A percentile compares a stretch with the other conserved stretches of the same genome.
phyloP scores from a whole-genome alignment of 2,329 filamentous ascomycete species.

The Monilinia fructicola region DNA sequence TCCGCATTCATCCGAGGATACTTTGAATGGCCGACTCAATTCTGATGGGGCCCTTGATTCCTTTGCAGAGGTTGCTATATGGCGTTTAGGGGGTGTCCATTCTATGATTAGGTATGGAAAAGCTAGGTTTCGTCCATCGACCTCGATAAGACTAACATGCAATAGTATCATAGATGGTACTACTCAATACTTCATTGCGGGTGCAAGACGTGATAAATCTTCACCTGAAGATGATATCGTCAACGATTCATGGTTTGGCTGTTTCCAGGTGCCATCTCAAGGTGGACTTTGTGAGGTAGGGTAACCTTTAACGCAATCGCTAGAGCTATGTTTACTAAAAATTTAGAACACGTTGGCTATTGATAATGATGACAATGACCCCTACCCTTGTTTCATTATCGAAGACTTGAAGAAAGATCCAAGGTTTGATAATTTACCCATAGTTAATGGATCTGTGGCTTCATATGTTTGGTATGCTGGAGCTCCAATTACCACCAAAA shows the following conservation, averaged over 20 bases:
- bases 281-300: constrained; percentile 38
- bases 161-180: constrained; percentile 23
- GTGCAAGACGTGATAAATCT: constrained; percentile 25
- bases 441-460: constrained; percentile 22
- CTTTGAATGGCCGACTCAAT: constrained; percentile 35
- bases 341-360: constrained; percentile 19
- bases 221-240: constrained; percentile 22
- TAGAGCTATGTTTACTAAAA: not conserved
- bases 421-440: constrained; percentile 23
- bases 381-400: constrained; percentile 25
- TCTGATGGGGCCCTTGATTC: constrained; percentile 41
- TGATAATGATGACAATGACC: not conserved
- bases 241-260: constrained; percentile 35
- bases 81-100: constrained; percentile 42
- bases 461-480: constrained; percentile 27
- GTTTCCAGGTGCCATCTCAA: constrained; percentile 31
- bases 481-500: constrained; percentile 23
- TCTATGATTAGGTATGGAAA: constrained; percentile 37
- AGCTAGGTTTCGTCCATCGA: not conserved
- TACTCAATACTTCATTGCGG: constrained; percentile 38
- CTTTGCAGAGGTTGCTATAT: constrained; percentile 49
- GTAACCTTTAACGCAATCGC: not conserved
- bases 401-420: constrained; percentile 24
- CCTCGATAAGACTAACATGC: not conserved
- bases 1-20: constrained; percentile 18